Evolutionary conservation across 208 protist genomes (phyloP).

Genomic region (Acanthamoeba lenticulata): DNA sequence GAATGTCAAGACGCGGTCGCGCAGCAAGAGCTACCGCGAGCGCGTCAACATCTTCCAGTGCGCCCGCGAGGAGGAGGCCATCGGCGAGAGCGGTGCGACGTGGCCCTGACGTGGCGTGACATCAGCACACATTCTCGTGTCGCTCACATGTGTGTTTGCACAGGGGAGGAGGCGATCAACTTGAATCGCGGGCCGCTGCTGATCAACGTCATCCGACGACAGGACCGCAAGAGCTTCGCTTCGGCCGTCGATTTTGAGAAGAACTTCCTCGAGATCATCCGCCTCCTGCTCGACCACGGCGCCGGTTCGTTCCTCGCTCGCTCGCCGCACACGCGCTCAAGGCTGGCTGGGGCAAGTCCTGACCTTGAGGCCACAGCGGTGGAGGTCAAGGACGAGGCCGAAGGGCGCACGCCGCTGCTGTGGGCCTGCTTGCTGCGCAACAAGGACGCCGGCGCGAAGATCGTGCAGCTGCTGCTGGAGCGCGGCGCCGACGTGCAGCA

Average conservation of each 20-base stretch:
- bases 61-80: neutral
- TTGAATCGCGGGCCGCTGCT: neutral
- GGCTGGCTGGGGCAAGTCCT: neutral
- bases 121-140: neutral
- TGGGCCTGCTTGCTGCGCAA: constrained; percentile 31
- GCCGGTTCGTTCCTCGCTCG: neutral
- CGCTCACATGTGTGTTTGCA: neutral
- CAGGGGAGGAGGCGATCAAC: neutral
- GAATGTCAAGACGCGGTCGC: too few species aligned
- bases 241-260: neutral
- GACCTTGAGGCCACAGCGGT: neutral
- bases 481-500: neutral
- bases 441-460: neutral
- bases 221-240: neutral
- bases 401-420: constrained; percentile 9
- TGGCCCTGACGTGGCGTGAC: neutral
- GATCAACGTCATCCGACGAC: constrained; percentile 14
- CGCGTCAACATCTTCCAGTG: constrained; percentile 21
- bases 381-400: neutral
- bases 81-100: neutral
- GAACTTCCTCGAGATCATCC: neutral
- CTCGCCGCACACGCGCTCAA: neutral
- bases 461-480: neutral
- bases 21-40: constrained; percentile 35
- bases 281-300: neutral